These are phyloP conservation scores for Coemansia biformis DNA, from an alignment of 192 early-diverging fungal species.

Conservation along the genomic window DNA sequence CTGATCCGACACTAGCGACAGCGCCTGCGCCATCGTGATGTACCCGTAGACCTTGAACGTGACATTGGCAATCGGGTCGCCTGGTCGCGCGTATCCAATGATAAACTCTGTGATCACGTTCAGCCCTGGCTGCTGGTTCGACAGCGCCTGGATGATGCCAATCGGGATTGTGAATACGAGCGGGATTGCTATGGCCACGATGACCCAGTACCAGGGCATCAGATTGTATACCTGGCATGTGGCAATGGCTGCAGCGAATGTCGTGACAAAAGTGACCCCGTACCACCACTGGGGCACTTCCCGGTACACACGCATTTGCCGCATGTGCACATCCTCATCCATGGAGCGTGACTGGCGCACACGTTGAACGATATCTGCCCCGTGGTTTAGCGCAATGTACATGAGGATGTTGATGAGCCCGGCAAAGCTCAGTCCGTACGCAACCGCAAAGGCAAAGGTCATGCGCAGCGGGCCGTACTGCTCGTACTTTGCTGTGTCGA, in stretches of 20 bases:
- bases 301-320: constrained; percentile 67
- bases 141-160: constrained; percentile 73
- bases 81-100: constrained; percentile 69
- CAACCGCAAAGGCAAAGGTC: constrained; percentile 62
- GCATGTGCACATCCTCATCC: constrained; percentile 68
- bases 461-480: constrained; percentile 61
- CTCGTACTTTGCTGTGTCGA: constrained; percentile 55
- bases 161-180: constrained; percentile 70
- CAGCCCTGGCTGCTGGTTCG: constrained; percentile 69
- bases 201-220: constrained; percentile 67
- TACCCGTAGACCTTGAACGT: constrained; percentile 83
- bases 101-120: constrained; percentile 85
- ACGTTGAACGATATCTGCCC: constrained; percentile 60
- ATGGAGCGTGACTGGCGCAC: constrained; percentile 55
- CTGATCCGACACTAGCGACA: constrained; percentile 61
- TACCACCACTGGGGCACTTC: constrained; percentile 76
- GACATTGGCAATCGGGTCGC: constrained; percentile 74
- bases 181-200: constrained; percentile 57
- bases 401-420: constrained; percentile 62
- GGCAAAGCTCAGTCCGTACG: constrained; percentile 65
- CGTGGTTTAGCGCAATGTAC: constrained; percentile 61
- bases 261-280: constrained; percentile 31
- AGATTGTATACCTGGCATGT: constrained; percentile 44
- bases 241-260: constrained; percentile 35
- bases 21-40: constrained; percentile 68